These are phyloP conservation scores for Linanthus parryae DNA, from an alignment of 148 eudicot genomes.

Conservation along the genomic window DNA sequence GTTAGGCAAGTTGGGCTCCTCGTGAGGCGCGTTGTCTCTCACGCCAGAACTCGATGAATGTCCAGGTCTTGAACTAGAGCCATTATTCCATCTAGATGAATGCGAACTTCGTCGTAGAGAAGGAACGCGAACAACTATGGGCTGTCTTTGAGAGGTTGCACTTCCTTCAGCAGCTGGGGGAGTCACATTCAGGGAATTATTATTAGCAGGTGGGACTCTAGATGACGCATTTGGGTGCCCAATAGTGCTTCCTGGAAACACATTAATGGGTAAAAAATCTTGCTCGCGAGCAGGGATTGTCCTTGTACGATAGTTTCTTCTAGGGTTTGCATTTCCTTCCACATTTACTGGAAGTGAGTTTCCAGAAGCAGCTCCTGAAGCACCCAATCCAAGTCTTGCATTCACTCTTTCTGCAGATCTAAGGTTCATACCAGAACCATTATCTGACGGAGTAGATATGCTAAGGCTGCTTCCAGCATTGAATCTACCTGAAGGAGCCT, in stretches of 20 bases:
- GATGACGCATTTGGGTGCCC: conserved; percentile 24
- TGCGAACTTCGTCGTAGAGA: conserved; percentile 36
- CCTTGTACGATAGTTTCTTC: conserved; percentile 53
- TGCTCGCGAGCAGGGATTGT: conserved; percentile 37
- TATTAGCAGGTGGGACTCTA: conserved; percentile 29
- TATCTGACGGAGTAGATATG: conserved; percentile 31
- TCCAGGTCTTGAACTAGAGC: conserved; percentile 41
- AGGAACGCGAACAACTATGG: neutral
- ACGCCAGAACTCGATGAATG: conserved; percentile 34
- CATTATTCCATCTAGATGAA: conserved; percentile 46
- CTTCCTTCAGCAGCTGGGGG: conserved; percentile 24
- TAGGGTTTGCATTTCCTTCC: conserved; percentile 26
- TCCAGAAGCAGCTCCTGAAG: conserved; percentile 35
- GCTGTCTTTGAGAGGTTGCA: neutral
- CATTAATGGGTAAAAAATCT: conserved; percentile 28
- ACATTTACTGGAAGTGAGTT: conserved; percentile 27
- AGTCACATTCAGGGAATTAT: conserved; percentile 40
- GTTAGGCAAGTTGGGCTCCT: conserved; percentile 32
- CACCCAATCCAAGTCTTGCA: conserved; percentile 50
- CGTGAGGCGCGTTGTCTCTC: conserved; percentile 20
- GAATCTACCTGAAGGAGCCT: conserved; percentile 29
- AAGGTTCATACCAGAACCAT: conserved; percentile 13
- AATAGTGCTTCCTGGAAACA: conserved; percentile 20
- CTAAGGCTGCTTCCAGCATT: conserved; percentile 20
- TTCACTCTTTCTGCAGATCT: conserved; percentile 39